A percentile compares a stretch with the other conserved stretches of the same genome.
Evolutionary conservation across 805 yeast species (phyloP).

Genomic region (Spathaspora arborariae): DNA sequence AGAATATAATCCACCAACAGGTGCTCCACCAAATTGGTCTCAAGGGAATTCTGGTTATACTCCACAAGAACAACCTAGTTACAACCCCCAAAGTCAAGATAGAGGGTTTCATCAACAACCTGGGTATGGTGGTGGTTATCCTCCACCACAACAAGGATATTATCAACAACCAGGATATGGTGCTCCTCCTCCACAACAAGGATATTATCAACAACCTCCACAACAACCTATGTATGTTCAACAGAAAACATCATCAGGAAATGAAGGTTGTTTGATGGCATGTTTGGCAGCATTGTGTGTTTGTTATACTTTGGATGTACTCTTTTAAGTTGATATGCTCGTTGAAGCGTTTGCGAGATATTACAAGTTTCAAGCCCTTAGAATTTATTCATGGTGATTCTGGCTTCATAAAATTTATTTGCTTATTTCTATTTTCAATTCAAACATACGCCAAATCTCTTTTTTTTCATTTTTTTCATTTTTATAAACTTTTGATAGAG

Average conservation of each 20-base stretch:
- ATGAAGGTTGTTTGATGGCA: conserved; percentile 33
- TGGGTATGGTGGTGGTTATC: conserved; percentile 10
- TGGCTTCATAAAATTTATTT: not conserved
- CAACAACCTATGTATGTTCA: conserved; percentile 45
- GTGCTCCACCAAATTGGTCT: conserved; percentile 28
- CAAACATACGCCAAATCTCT: not conserved
- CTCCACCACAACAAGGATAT: conserved; percentile 11
- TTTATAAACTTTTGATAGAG: not conserved
- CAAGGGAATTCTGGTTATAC: conserved; percentile 15
- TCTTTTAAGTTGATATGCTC: conserved; percentile 12
- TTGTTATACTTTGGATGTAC: conserved; percentile 35
- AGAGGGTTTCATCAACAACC: conserved; percentile 18
- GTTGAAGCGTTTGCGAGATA: not conserved
- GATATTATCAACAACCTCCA: conserved; percentile 32
- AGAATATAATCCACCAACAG: conserved; percentile 22
- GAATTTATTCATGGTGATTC: no score
- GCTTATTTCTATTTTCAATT: not conserved
- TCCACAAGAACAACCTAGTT: conserved; percentile 21
- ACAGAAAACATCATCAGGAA: conserved; percentile 20
- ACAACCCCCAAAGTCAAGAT: conserved; percentile 14
- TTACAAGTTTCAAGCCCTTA: no score
- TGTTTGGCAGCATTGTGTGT: conserved; percentile 41
- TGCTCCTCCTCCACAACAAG: conserved; percentile 21
- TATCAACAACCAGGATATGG: conserved; percentile 17
- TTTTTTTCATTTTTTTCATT: not conserved